Base-by-base conservation (phyloP, 257 asterid species). In the Rubia yunnanensis region DNA sequence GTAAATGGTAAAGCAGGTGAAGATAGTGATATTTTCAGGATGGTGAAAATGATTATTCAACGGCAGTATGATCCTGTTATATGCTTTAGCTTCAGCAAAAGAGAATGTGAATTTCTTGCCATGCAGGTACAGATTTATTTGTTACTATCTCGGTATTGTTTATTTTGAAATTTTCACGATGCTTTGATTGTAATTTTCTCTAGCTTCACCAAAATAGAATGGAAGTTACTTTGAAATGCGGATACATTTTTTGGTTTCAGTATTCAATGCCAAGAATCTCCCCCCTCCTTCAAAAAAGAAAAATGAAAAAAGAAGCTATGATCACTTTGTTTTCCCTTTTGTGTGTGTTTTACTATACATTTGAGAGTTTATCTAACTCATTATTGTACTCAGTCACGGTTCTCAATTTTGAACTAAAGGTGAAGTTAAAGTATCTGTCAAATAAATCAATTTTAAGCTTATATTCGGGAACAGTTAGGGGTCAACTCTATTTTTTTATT, bases 21-120 rank as follows among this genome's bases (percentile, higher is more conserved):
- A 71, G 95, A 86, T 60, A 90, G 94, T 70, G 99, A 94, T 72
- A 94, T 94, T 68, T 90, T 94, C 78, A 89, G 88, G 82, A 90
- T 94, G 94, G 97, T 94, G 80, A 94, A 94, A 80, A 94, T 88
- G 99, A 90, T 90, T 72, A 86, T 89, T 70, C 79, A 81, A 77
- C 92, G 95, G 32, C 97, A 89, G 70, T 94, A 94, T 75, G 99
- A 94, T 80, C 99, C 99, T 55, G 96, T 94, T 66, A 90, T 94
- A 87, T 94, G 97, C 73, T 94, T 94, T 81, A 94, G 99, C 80
- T 94, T 94, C 88, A 94, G 99, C 87, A 94, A 94, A 85, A 86
- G 96, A 72, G 99, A 94, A 63, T 94, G 99, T 83, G 99, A 94
- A 86, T 80, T 72, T 64, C 97, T 94, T 63, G 99, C 99, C 26